Percentiles rank a stretch among this genome's conserved stretches.
These are phyloP conservation scores for Dendrothele bispora DNA, from an alignment of 768 basidiomycete species.

Conservation along the genomic window DNA sequence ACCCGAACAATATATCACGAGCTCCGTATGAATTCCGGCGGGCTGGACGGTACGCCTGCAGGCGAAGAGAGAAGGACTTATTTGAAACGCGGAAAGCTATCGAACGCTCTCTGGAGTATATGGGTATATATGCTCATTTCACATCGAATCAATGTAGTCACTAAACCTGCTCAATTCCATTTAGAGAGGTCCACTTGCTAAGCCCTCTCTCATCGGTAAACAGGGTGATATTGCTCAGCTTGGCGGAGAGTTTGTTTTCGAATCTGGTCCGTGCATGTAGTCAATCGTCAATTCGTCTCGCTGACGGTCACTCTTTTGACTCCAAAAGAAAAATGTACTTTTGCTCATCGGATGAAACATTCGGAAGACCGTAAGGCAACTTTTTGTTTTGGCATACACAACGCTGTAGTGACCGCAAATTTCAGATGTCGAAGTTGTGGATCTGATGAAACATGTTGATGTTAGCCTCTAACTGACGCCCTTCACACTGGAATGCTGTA, in stretches of 20 bases:
- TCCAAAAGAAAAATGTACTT: slow-evolving; percentile 49
- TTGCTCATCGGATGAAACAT: slow-evolving; percentile 59
- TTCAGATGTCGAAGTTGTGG: too few relatives aligned
- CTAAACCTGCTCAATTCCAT: too few relatives aligned
- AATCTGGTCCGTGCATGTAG: slow-evolving; percentile 43
- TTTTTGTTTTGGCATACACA: too few relatives aligned
- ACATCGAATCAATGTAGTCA: too few relatives aligned
- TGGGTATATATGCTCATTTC: slow-evolving; percentile 48
- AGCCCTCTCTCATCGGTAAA: slow-evolving; percentile 50
- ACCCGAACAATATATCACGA: slow-evolving; percentile 54
- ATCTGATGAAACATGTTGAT: too few relatives aligned
- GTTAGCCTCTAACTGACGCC: too few relatives aligned
- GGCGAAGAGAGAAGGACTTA: slow-evolving; percentile 48
- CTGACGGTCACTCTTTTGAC: too few relatives aligned
- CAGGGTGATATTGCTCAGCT: slow-evolving; percentile 63
- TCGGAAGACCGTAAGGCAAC: slow-evolving; percentile 66
- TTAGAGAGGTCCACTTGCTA: too few relatives aligned
- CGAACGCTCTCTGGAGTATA: slow-evolving; percentile 38
- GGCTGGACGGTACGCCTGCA: slow-evolving; percentile 41
- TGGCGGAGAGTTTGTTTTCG: slow-evolving; percentile 64
- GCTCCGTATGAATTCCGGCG: slow-evolving; percentile 62
- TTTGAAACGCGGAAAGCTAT: slow-evolving; percentile 29
- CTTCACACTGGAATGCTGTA: too few relatives aligned
- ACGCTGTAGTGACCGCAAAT: too few relatives aligned
- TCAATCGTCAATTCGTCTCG: too few relatives aligned